phyloP scores from a whole-genome alignment of 805 yeast species.

The Komagataella pseudopastoris region DNA sequence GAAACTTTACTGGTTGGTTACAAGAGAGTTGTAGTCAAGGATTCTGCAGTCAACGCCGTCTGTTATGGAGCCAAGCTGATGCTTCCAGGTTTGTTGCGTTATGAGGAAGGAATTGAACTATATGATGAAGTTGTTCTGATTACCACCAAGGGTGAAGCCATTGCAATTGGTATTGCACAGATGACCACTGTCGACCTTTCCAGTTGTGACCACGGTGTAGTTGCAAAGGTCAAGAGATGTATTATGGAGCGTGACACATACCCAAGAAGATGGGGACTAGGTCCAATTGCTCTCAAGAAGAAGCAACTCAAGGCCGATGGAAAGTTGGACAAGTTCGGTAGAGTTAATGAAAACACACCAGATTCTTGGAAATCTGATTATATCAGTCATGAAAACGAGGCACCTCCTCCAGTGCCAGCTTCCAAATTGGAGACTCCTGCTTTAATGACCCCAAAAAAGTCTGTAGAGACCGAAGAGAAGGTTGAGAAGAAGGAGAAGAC shows the following conservation, averaged over 20 bases:
- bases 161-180: constrained; percentile 96
- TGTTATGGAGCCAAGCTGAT: constrained; percentile 98
- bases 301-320: constrained; percentile 96
- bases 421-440: constrained; percentile 28
- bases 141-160: constrained; percentile 99
- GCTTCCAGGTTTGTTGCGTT: constrained; percentile 97
- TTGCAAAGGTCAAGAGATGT: constrained; percentile 97
- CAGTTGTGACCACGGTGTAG: constrained; percentile 96
- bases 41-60: constrained; percentile 94
- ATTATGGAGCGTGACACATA: constrained; percentile 99
- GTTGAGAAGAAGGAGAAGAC: constrained; percentile 17
- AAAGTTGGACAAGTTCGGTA: constrained; percentile 91
- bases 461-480: constrained; percentile 25
- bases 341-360: constrained; percentile 89
- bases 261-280: constrained; percentile 99
- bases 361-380: constrained; percentile 81
- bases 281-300: constrained; percentile 97
- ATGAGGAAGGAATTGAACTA: constrained; percentile 94
- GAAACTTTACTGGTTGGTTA: constrained; percentile 89
- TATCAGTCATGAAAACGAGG: constrained; percentile 53
- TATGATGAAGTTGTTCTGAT: constrained; percentile 96
- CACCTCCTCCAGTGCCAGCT: constrained; percentile 47
- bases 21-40: constrained; percentile 85
- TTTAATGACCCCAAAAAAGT: constrained; percentile 30
- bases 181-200: constrained; percentile 97